These are phyloP conservation scores for Botrytis fabae DNA, from an alignment of 2,329 filamentous ascomycete genomes.

Conservation along the genomic window DNA sequence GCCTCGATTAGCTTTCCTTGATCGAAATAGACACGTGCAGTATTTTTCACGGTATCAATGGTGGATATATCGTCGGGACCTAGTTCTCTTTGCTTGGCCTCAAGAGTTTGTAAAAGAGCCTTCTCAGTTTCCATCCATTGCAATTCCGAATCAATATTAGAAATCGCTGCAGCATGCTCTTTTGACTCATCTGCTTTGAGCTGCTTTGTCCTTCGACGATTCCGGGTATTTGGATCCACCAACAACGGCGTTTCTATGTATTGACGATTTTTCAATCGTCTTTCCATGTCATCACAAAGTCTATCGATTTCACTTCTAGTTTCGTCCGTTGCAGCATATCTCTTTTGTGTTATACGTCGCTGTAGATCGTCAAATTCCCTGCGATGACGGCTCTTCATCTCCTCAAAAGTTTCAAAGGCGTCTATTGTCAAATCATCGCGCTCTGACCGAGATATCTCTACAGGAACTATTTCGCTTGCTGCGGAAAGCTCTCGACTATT, in stretches of 20 bases:
- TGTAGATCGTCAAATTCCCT: neutral
- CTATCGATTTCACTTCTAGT: neutral
- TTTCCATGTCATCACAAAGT: neutral
- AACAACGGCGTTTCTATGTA: neutral
- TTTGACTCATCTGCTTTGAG: neutral
- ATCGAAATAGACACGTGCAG: constrained; percentile 19
- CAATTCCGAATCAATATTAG: constrained; percentile 1
- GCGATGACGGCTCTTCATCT: neutral
- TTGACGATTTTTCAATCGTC: neutral
- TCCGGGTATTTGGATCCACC: neutral
- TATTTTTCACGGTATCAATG: constrained; percentile 25
- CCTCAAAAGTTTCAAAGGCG: neutral
- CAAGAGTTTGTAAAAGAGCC: constrained; percentile 3
- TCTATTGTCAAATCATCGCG: neutral
- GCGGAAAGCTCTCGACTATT: neutral
- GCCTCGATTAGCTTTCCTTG: constrained; percentile 32
- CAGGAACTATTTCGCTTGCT: neutral
- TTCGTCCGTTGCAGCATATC: neutral
- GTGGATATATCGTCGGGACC: constrained; percentile 24
- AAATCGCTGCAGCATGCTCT: neutral
- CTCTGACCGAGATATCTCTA: neutral
- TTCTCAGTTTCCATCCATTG: constrained; percentile 12
- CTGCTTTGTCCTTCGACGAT: neutral
- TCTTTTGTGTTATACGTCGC: neutral
- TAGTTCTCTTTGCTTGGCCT: constrained; percentile 22